Conservation (phyloP, 768 basidiomycete genomes). For the Xanthoconium stramineum region DNA sequence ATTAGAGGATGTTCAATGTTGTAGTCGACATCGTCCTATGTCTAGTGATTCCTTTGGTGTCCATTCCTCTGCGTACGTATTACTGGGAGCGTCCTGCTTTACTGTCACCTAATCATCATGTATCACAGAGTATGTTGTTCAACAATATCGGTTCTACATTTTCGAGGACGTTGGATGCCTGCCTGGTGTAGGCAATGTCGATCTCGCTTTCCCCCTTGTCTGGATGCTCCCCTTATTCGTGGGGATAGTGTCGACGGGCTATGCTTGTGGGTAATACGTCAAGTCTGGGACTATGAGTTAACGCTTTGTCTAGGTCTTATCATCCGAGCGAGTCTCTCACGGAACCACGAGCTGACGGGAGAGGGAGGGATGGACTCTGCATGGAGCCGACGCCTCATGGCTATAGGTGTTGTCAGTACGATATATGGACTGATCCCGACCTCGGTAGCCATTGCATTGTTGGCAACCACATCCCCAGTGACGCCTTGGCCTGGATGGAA, state of each 20-base stretch:
- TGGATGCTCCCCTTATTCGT: slow-evolving; percentile 44
- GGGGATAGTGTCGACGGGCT: slow-evolving; percentile 43
- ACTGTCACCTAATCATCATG: slow-evolving; percentile 1
- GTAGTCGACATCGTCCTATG: slow-evolving; percentile 28
- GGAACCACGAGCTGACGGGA: background rate
- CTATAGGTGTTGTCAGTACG: slow-evolving; percentile 3
- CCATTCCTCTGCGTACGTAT: slow-evolving; percentile 30
- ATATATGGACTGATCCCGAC: slow-evolving; percentile 14
- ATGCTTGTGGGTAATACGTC: slow-evolving; percentile 26
- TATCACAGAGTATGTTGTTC: slow-evolving; percentile 42
- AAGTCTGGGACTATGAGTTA: background rate
- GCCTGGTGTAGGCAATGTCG: slow-evolving; percentile 32
- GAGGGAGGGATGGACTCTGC: background rate
- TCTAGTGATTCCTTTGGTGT: slow-evolving; percentile 32
- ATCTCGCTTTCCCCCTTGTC: slow-evolving; percentile 39
- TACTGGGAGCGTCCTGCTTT: background rate
- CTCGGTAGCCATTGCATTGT: slow-evolving; percentile 6
- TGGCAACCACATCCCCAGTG: slow-evolving; percentile 6
- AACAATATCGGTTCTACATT: slow-evolving; percentile 51
- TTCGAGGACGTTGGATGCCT: slow-evolving; percentile 47
- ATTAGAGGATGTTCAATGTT: slow-evolving; percentile 23
- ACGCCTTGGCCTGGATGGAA: slow-evolving; percentile 22
- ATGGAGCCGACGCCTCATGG: slow-evolving; percentile 17
- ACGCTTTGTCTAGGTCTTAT: slow-evolving; percentile 7
- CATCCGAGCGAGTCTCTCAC: slow-evolving; percentile 1